Evolutionary conservation across 2,329 filamentous ascomycete species (phyloP), one percentile per base, ranked within the genome.

Genomic region (Orbilia javanica): DNA sequence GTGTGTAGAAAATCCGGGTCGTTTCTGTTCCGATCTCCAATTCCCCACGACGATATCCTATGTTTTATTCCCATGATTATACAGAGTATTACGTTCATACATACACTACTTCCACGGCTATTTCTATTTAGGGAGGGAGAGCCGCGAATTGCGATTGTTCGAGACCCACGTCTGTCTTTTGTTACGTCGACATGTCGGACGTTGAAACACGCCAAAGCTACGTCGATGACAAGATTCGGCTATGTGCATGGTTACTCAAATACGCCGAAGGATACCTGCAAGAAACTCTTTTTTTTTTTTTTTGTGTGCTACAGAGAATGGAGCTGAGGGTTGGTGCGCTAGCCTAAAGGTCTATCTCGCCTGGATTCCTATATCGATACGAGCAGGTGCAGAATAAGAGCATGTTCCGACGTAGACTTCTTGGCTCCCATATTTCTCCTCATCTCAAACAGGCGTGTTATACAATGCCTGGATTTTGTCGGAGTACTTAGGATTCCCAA

Each of bases 131-230:
- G 46, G 11, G 46, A 50, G 20, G n/a, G 20, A 25, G 4, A 53
- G 50, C 52, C 27, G 31, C 36, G 39, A 39, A 50, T 62, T 70
- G 42, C 53, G 66, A 62, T 39, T 52, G 20, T 48, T 31, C 39
- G 57, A 39, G 10, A 11, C 46, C 42, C 67, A 42, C 53, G 67
- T 27, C 36, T 53, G 44, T 36, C 31, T 31, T 62, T 52, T 63
- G 67, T 71, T 71, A 71, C 67, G 67, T 71, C 67, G 67, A 71
- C 67, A 63, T 71, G 67, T 71, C 67, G 55, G 55, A 71, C 55
- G 39, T 64, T 71, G 67, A 71, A 64, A 71, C 67, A 52, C 20
- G 22, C 53, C 55, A 60, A 42, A 42, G 55, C 55, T 42, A 18
- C 29, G 4, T 57, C 52, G 52, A 34, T 18, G 52, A 57, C 52